Evolutionary conservation across 2,329 filamentous ascomycete species (phyloP).

Genomic region (Stachybotrys chartarum): DNA sequence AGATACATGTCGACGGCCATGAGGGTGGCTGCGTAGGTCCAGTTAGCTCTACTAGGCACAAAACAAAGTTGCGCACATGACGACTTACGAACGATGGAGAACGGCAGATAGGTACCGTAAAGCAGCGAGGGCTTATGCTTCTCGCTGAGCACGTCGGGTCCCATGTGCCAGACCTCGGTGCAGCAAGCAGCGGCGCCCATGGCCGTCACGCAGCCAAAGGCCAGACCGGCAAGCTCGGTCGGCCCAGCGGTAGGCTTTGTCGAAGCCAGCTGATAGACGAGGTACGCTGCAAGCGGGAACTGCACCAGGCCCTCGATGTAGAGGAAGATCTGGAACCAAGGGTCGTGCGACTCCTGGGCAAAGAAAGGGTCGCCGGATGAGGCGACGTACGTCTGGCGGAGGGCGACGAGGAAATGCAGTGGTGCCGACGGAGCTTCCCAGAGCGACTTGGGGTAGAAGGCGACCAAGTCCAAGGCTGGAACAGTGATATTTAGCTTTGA

Average conservation of each 20-base stretch:
- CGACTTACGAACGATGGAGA: slow-evolving; percentile 44
- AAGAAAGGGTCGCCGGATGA: slow-evolving; percentile 49
- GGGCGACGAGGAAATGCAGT: slow-evolving; percentile 36
- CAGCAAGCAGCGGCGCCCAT: slow-evolving; percentile 46
- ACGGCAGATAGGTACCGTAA: slow-evolving; percentile 44
- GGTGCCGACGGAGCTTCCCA: slow-evolving; percentile 33
- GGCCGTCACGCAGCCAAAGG: slow-evolving; percentile 43
- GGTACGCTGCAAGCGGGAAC: slow-evolving; percentile 42
- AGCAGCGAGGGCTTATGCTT: slow-evolving; percentile 39
- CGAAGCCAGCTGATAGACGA: slow-evolving; percentile 31
- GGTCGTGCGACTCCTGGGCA: slow-evolving; percentile 25
- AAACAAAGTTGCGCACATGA: slow-evolving; percentile 4
- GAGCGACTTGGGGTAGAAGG: slow-evolving; percentile 42
- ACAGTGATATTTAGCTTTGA: slow-evolving; percentile 2
- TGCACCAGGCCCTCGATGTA: slow-evolving; percentile 43
- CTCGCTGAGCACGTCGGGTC: slow-evolving; percentile 32
- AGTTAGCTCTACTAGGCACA: not conserved
- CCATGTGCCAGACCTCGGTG: slow-evolving; percentile 42
- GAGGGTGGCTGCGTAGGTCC: slow-evolving; percentile 31
- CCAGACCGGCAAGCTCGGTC: slow-evolving; percentile 42
- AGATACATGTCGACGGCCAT: slow-evolving; percentile 48
- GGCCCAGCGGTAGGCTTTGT: slow-evolving; percentile 25
- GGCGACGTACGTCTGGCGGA: slow-evolving; percentile 39
- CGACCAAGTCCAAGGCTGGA: slow-evolving; percentile 46
- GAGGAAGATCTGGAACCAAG: slow-evolving; percentile 46